These are phyloP conservation scores for Teunomyces stri DNA, from an alignment of 805 yeast species.

Conservation along the genomic window DNA sequence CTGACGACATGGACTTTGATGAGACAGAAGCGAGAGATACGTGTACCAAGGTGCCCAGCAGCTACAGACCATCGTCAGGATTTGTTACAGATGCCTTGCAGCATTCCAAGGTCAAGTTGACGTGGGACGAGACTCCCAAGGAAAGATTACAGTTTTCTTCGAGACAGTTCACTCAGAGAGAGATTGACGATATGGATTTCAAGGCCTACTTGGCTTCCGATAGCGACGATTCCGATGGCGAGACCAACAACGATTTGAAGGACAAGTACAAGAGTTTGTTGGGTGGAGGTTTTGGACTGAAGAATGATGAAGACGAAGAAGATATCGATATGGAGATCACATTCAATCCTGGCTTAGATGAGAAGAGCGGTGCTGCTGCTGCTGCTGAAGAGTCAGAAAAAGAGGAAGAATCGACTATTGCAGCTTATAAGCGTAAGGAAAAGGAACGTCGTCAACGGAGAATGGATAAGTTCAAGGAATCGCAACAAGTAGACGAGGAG, in stretches of 20 bases:
- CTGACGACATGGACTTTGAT: constrained; percentile 83
- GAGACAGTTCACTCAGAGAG: constrained; percentile 82
- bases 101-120: constrained; percentile 91
- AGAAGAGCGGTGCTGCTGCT: constrained; percentile 15
- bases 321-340: constrained; percentile 90
- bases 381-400: constrained; percentile 27
- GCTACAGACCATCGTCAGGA: constrained; percentile 68
- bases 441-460: constrained; percentile 88
- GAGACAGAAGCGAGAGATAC: constrained; percentile 72
- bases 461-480: constrained; percentile 68
- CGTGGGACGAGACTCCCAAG: constrained; percentile 98
- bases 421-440: constrained; percentile 79
- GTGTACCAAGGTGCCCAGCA: constrained; percentile 69
- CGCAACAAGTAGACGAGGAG: constrained; percentile 44
- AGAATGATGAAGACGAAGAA: constrained; percentile 20
- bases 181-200: constrained; percentile 86
- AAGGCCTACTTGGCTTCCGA: constrained; percentile 88
- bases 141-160: constrained; percentile 76
- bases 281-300: constrained; percentile 39
- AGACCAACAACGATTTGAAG: constrained; percentile 32
- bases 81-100: constrained; percentile 95
- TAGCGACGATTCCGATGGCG: constrained; percentile 55
- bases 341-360: constrained; percentile 81
- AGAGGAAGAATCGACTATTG: constrained; percentile 57
- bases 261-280: constrained; percentile 63